A percentile compares a stretch with the other conserved stretches of the same genome.
These are phyloP conservation scores for Gnomoniopsis sp. DNA, from an alignment of 2,329 filamentous ascomycete species.

Conservation along the genomic window DNA sequence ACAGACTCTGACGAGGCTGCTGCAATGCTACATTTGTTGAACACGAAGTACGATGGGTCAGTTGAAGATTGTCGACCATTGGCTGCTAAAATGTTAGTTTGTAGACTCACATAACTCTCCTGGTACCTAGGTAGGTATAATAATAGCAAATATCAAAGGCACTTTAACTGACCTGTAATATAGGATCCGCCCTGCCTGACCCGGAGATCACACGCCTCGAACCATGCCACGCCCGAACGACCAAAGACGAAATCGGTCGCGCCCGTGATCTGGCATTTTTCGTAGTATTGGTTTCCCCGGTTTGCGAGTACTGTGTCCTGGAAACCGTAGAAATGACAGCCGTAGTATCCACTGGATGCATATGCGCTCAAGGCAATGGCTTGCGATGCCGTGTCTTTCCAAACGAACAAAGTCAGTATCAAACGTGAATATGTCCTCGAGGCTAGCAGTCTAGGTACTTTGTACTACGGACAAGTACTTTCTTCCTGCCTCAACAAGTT, in stretches of 20 bases:
- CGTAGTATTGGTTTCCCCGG: constrained; percentile 44
- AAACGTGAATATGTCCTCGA: too few relatives aligned
- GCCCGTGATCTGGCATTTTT: constrained; percentile 39
- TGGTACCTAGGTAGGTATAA: not conserved
- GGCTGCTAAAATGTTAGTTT: constrained; percentile 25
- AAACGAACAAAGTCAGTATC: not conserved
- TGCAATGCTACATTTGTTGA: constrained; percentile 40
- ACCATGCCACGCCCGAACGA: constrained; percentile 39
- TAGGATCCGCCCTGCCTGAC: constrained; percentile 32
- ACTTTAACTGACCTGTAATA: constrained; percentile 33
- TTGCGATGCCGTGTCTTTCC: constrained; percentile 42
- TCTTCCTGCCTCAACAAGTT: not conserved
- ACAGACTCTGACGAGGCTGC: constrained; percentile 36
- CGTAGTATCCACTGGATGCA: constrained; percentile 43
- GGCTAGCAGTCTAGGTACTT: too few relatives aligned
- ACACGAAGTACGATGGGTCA: constrained; percentile 40
- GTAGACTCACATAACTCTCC: not conserved
- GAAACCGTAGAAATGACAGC: constrained; percentile 40
- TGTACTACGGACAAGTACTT: too few relatives aligned
- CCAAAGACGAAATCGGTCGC: constrained; percentile 51
- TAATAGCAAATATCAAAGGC: not conserved
- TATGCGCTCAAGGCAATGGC: constrained; percentile 45
- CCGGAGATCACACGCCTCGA: constrained; percentile 38
- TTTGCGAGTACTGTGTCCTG: constrained; percentile 49
- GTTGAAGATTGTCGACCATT: constrained; percentile 35